Evolutionary conservation across 2,329 filamentous ascomycete species (phyloP), one percentile per base, ranked within the genome.

Genomic region (Epichloe glyceriae): DNA sequence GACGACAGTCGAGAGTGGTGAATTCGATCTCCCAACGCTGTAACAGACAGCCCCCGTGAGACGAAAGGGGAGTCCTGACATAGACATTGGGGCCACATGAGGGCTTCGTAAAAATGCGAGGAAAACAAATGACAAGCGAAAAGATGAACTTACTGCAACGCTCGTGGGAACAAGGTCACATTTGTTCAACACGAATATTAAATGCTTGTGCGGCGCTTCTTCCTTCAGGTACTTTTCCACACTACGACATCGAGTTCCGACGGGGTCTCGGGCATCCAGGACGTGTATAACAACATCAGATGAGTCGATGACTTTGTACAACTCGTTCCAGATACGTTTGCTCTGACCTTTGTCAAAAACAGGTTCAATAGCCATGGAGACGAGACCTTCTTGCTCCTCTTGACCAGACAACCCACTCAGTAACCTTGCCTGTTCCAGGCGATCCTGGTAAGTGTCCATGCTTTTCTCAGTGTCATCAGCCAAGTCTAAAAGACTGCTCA

Each of bases 211-310:
- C 7, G 90, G 88, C 15, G 90, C 91, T 64, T 98, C 93, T 56
- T 93, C 86, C 54, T 80, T 82, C 46, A 98, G 83, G 64, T 96
- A 97, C 64, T 96, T 95, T 65, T 98, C 86, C 14, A 72, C 63
- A 53, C 69, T 72, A 33, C 83, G 79, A 72, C 93, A 98, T 50
- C 93, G 79, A 15, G 93, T 97, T 35, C 93, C 93, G 11, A 91
- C 71, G 3, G 89, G 90, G 67, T 95, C 89, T 68, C 89, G 78
- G 40, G 90, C 89, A 67, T 96, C 91, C 1, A 95, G 72, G 14
- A 95, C 86, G 62, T 96, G 93, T n/a, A 98, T 85, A 44, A 98
- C 82, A 37, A 98, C 91, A 67, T 98, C 93, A 10, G 86, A 93
- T 3, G 88, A 94, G 69, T 96, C 91, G 54, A 96, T 93, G 61